Conservation (phyloP, 1,284 basidiomycete species). For the Cryptococcus maquisensis region DNA sequence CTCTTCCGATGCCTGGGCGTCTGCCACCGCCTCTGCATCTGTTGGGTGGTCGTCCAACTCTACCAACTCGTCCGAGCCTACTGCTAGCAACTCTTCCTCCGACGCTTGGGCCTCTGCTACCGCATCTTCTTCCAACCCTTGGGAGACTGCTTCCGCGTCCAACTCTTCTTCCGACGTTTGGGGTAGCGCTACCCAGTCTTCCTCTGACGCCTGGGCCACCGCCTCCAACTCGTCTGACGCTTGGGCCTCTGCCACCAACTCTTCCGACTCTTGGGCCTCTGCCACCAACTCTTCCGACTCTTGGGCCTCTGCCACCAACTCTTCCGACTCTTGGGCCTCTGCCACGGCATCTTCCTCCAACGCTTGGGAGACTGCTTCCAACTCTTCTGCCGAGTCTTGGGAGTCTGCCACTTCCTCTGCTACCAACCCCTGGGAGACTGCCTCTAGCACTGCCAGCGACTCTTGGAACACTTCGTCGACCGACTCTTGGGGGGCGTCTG, state of each 20-base stretch:
- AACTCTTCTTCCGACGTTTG: neutral
- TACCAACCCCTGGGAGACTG: neutral
- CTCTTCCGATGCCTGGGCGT: neutral
- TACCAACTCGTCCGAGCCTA: neutral
- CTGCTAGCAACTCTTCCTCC: neutral
- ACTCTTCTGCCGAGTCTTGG: neutral
- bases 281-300: slow-evolving; percentile 8
- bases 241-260: neutral
- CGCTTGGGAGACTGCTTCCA: neutral
- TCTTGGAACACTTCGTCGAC: neutral
- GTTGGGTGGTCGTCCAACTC: neutral
- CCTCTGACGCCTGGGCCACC: slow-evolving; percentile 2
- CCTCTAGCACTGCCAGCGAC: neutral
- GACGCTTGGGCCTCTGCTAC: slow-evolving; percentile 3
- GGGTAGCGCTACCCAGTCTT: neutral
- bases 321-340: neutral
- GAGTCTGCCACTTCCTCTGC: slow-evolving; percentile 3
- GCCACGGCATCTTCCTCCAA: slow-evolving; percentile 7
- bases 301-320: neutral
- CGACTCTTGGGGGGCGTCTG: neutral
- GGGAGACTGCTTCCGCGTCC: neutral
- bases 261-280: slow-evolving; percentile 8
- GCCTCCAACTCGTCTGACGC: neutral
- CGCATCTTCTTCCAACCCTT: slow-evolving; percentile 4
- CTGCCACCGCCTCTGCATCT: slow-evolving; percentile 5